Evolutionary conservation across 2,329 filamentous ascomycete genomes (phyloP), one percentile per base, ranked within the genome.

Genomic region (Sporothrix schenckii): DNA sequence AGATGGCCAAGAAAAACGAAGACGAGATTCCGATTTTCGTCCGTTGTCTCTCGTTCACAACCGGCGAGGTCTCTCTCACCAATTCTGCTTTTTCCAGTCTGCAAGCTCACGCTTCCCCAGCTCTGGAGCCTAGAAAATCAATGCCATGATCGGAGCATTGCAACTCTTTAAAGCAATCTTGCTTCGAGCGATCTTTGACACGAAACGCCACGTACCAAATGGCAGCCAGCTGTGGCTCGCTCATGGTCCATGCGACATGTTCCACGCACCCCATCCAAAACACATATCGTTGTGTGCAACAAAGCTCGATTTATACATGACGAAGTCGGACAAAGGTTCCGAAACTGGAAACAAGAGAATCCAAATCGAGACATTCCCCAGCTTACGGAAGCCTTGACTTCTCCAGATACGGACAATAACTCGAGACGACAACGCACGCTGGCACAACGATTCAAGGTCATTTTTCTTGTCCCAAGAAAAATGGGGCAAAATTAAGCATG

Each of bases 121-220:
- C 44, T 34, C 3, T 47, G 19, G 39, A 41, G 58, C 21, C 39
- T 21, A 47, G 41, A 47, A 19, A 21, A 2, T 4, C 41, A 68
- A 60, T 60, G 66, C 50, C 66, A 68, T 68, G 53, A 60, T 56
- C 66, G 14, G 66, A 60, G 60, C 53, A 19, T 50, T 49, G 52
- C 44, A 4, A 41, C 10, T 44, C 24, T 47, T n/a, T 14, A 49
- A 49, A 30, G 58, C 58, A 47, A 47, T 49, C 41, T 41, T 63
- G 39, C 47, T 47, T 63, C 30, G n/a, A 4, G 9, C 54, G 13
- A 56, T 56, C 24, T 56, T 14, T 41, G 9, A 61, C 16, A 61
- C 39, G 58, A 61, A 61, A 47, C 58, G 19, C n/a, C 14, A 11
- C 16, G 58, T 47, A 61, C 58, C 58, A 61, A 24, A 47, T 47